Evolutionary conservation across 2,329 filamentous ascomycete species (phyloP).

Genomic region (Fusarium sp.): DNA sequence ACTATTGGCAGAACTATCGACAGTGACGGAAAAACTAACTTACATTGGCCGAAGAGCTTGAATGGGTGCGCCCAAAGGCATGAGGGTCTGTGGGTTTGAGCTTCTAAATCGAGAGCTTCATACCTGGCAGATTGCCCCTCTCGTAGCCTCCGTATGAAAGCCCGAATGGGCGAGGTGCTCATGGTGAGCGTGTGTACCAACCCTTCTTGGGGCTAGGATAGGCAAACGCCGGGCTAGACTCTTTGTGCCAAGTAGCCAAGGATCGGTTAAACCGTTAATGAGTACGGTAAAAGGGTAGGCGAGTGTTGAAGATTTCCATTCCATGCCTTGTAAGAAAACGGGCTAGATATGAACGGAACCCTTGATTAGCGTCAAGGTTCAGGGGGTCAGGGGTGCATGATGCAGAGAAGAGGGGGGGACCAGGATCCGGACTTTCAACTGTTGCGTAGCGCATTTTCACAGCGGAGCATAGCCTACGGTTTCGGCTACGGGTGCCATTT

Average conservation of each 20-base stretch:
- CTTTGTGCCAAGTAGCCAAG: slow-evolving; percentile 2
- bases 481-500: neutral
- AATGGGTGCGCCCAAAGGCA: slow-evolving; percentile 8
- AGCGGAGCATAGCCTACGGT: neutral
- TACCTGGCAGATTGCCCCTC: slow-evolving; percentile 14
- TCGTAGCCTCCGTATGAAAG: slow-evolving; percentile 4
- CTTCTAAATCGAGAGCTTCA: slow-evolving; percentile 30
- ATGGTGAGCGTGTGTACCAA: neutral
- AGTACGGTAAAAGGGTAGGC: neutral
- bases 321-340: slow-evolving; percentile 1
- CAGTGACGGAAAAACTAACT: neutral
- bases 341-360: slow-evolving; percentile 2
- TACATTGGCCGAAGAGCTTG: slow-evolving; percentile 15
- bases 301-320: slow-evolving; percentile 10
- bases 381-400: neutral
- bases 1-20: slow-evolving; percentile 16
- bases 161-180: neutral
- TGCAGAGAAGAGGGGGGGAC: slow-evolving; percentile 8
- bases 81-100: slow-evolving; percentile 10
- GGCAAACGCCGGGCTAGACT: slow-evolving; percentile 4
- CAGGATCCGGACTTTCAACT: slow-evolving; percentile 13
- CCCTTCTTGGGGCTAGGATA: neutral
- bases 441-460: neutral
- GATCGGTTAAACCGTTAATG: neutral
- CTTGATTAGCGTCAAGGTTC: slow-evolving; percentile 7